Conservation (phyloP, 2,329 filamentous ascomycete genomes). For the Penicillium sp. region DNA sequence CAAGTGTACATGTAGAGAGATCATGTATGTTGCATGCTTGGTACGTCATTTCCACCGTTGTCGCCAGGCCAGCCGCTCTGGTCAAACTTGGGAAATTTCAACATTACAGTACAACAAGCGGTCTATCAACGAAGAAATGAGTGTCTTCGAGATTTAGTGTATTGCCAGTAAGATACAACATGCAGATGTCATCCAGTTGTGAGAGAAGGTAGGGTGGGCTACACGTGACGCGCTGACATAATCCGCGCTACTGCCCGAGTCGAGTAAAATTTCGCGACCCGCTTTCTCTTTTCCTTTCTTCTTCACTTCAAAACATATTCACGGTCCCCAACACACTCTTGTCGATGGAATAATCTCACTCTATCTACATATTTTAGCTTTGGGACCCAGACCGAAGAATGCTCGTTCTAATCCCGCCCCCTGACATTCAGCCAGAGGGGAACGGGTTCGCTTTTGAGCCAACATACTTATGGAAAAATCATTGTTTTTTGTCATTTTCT, state of each 20-base stretch:
- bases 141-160: too few relatives aligned
- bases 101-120: too few relatives aligned
- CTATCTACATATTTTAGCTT: conserved; percentile 44
- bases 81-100: too few relatives aligned
- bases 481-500: neutral
- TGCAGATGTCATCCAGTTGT: too few relatives aligned
- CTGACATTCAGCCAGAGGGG: conserved; percentile 32
- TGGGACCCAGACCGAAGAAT: conserved; percentile 44
- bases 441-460: conserved; percentile 49
- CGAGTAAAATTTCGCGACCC: conserved; percentile 7
- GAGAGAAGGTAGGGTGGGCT: too few relatives aligned
- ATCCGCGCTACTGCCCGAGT: neutral
- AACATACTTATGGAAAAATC: conserved; percentile 27
- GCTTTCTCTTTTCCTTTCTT: conserved; percentile 24
- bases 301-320: conserved; percentile 29
- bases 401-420: conserved; percentile 47
- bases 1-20: too few relatives aligned
- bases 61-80: too few relatives aligned
- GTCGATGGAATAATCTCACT: conserved; percentile 38
- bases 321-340: conserved; percentile 50
- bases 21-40: too few relatives aligned
- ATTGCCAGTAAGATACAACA: too few relatives aligned
- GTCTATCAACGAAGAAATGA: too few relatives aligned
- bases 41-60: too few relatives aligned
- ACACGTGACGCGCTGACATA: conserved; percentile 7